Evolutionary conservation across 306 rosid species (phyloP), one percentile per base, ranked within the genome.

Genomic region (Sesbania bispinosa): DNA sequence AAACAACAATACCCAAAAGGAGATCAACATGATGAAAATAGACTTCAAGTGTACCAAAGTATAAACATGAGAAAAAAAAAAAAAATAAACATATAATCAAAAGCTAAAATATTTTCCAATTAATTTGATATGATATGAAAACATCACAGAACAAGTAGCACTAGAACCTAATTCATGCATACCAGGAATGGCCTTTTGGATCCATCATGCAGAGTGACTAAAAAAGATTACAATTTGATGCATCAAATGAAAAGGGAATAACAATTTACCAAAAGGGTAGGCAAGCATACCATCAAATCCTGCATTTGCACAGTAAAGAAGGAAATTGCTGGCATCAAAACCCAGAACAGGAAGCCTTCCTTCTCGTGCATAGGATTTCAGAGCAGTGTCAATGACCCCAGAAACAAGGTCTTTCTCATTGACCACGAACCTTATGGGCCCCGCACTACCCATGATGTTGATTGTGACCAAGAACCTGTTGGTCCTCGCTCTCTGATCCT

Each of bases 341-440:
- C 96, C 92, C 1, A 93, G 88, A 82, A 85, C 69, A n/a, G 97
- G 97, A 50, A 93, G 84, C 7, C 98, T 88, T 16, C 93, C 98
- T 84, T 93, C 92, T 2, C 96, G 87, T 0, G 98, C 97, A 65
- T 90, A 93, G 4, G 84, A 85, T 79, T 93, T 93, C 45, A 93
- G 79, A 13, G 88, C 86, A 33, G 86, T 88, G 13, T 84, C 88
- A 45, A 88, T 93, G 10, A 93, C 93, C 2, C 77, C 83, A 15
- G 93, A 88, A 38, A 93, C 88, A 39, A 84, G 81, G 16, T 87
- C 91, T 27, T 82, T 69, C 82, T 90, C 90, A 24, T 71, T 82
- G 32, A 88, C 97, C 29, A 93, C 92, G 24, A 90, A 90, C 3
- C 97, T 86, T 78, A 93, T 74, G 13, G 97, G 98, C 13, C 98